Percentiles rank a stretch among this genome's conserved stretches.
Evolutionary conservation across 2,329 filamentous ascomycete species (phyloP).

Genomic region (Fusarium brachygibbosum): DNA sequence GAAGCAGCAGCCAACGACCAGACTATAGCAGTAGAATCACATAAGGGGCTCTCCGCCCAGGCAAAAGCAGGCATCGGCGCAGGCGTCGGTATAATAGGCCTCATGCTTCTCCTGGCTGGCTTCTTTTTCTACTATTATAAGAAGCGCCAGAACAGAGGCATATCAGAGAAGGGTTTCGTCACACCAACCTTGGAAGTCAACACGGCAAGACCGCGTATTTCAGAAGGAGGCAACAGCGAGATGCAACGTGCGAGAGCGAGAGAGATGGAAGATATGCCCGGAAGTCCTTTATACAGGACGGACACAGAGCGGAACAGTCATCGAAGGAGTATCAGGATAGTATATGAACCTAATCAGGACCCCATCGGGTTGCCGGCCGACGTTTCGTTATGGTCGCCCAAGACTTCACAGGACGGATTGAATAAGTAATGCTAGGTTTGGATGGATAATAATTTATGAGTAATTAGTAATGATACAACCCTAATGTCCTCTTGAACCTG

Average conservation of each 20-base stretch:
- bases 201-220: fast-evolving
- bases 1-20: not conserved
- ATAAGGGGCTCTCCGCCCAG: not conserved
- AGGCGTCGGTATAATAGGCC: not conserved
- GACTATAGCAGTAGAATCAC: not conserved
- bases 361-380: conserved; percentile 14
- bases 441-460: not conserved
- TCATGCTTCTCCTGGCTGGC: not conserved
- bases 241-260: not conserved
- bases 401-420: conserved; percentile 1
- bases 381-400: not conserved
- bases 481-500: not conserved
- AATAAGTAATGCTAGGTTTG: not conserved
- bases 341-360: conserved; percentile 1
- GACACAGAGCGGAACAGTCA: not conserved
- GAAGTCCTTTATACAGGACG: not conserved
- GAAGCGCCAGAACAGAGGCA: not conserved
- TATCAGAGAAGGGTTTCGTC: not conserved
- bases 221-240: not conserved
- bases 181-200: not conserved
- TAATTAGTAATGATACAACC: conserved; percentile 3
- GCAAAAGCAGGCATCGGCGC: conserved; percentile 8
- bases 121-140: conserved; percentile 2
- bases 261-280: not conserved
- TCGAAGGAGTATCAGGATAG: not conserved